These are phyloP conservation scores for Aspergillus terreus DNA, from an alignment of 2,329 filamentous ascomycete species.

Conservation along the genomic window DNA sequence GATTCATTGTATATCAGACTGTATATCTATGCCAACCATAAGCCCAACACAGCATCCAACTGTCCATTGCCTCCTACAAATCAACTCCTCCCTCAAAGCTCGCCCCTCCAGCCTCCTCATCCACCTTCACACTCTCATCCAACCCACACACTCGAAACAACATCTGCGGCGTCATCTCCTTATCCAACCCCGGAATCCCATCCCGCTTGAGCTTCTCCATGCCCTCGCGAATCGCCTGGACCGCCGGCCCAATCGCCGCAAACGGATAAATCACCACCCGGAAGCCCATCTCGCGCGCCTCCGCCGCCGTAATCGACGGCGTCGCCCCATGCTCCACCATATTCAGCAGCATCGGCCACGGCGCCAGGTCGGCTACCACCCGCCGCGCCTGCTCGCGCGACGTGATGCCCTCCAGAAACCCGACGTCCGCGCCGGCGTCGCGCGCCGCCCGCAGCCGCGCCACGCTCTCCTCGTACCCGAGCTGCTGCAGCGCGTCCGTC, in stretches of 20 bases:
- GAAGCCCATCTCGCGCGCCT: slow-evolving; percentile 40
- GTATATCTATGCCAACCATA: too few species aligned
- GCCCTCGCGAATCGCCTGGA: slow-evolving; percentile 32
- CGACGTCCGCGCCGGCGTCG: slow-evolving; percentile 39
- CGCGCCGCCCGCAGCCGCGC: slow-evolving; percentile 37
- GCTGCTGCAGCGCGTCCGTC: slow-evolving; percentile 35
- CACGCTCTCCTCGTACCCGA: slow-evolving; percentile 40
- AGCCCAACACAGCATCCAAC: neutral
- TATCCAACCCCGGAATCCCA: slow-evolving; percentile 29
- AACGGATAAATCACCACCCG: slow-evolving; percentile 43
- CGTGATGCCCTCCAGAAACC: slow-evolving; percentile 41
- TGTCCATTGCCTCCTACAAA: slow-evolving; percentile 11
- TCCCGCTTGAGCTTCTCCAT: slow-evolving; percentile 36
- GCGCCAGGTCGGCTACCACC: slow-evolving; percentile 33
- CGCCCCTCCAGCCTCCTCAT: slow-evolving; percentile 37
- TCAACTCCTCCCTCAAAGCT: slow-evolving; percentile 32
- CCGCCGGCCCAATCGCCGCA: slow-evolving; percentile 36
- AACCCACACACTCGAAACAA: slow-evolving; percentile 44
- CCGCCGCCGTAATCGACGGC: slow-evolving; percentile 35
- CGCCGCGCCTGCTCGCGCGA: slow-evolving; percentile 35
- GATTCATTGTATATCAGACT: too few species aligned
- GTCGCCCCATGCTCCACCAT: slow-evolving; percentile 44
- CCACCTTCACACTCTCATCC: slow-evolving; percentile 39
- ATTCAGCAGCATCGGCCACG: slow-evolving; percentile 41
- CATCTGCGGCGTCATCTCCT: slow-evolving; percentile 34